Evolutionary conservation across 352 stramenopile genomes (phyloP).

Genomic region (Pythium graminicola): DNA sequence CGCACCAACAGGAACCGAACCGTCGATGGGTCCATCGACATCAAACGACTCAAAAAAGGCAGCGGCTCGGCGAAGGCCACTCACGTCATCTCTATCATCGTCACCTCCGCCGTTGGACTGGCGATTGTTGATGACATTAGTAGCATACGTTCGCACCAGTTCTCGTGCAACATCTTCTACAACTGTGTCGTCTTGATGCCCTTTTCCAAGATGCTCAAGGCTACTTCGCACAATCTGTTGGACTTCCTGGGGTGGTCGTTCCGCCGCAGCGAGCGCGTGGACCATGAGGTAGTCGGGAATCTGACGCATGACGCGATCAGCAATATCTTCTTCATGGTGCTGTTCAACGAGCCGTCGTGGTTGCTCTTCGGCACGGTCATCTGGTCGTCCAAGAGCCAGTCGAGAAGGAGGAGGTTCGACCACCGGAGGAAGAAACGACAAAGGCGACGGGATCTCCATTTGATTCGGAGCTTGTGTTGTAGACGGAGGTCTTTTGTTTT

Average conservation of each 20-base stretch:
- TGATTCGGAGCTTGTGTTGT: too few relatives aligned
- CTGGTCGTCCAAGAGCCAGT: not conserved
- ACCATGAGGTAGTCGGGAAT: constrained; percentile 17
- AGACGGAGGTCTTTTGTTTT: too few relatives aligned
- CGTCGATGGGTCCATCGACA: not conserved
- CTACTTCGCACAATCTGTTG: constrained; percentile 15
- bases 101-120: not conserved
- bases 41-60: constrained; percentile 14
- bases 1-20: too few relatives aligned
- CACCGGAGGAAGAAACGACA: too few relatives aligned
- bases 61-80: constrained; percentile 14
- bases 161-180: constrained; percentile 12
- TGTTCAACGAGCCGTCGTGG: constrained; percentile 8
- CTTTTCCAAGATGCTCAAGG: constrained; percentile 7
- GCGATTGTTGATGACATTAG: not conserved
- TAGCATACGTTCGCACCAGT: constrained; percentile 5
- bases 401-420: not conserved
- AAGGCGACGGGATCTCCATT: too few relatives aligned
- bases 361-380: not conserved
- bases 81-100: constrained; percentile 11
- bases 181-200: not conserved
- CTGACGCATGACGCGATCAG: constrained; percentile 14
- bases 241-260: not conserved
- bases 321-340: constrained; percentile 4
- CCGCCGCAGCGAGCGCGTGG: not conserved